Percentiles rank a stretch among this genome's conserved stretches.
Evolutionary conservation across 768 basidiomycete species (phyloP).

Genomic region (Cystofilobasidium capitatum): DNA sequence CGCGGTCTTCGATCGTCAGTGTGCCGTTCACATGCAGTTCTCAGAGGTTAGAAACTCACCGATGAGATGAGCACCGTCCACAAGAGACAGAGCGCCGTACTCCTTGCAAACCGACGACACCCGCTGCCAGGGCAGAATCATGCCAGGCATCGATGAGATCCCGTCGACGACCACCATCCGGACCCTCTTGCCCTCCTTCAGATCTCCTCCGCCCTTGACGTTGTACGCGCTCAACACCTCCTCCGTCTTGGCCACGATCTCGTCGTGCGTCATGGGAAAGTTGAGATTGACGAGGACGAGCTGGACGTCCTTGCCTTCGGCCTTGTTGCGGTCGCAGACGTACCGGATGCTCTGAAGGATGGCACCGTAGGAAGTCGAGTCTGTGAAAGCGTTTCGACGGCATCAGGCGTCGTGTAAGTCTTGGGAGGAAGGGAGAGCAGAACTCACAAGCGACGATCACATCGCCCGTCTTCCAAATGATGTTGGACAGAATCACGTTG

Average conservation of each 20-base stretch:
- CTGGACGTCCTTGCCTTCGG: slow-evolving; percentile 43
- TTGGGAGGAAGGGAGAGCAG: not conserved
- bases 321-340: slow-evolving; percentile 46
- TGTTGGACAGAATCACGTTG: slow-evolving; percentile 57
- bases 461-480: slow-evolving; percentile 60
- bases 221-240: slow-evolving; percentile 20
- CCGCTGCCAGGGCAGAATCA: slow-evolving; percentile 59
- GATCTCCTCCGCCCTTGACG: not conserved
- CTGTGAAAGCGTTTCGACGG: slow-evolving; percentile 35
- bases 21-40: too few relatives aligned
- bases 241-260: slow-evolving; percentile 45
- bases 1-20: not conserved
- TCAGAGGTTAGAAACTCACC: slow-evolving; percentile 45
- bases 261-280: slow-evolving; percentile 52
- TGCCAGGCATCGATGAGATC: slow-evolving; percentile 31
- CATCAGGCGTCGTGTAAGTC: not conserved
- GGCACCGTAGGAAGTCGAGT: slow-evolving; percentile 52
- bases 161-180: slow-evolving; percentile 49
- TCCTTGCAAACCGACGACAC: slow-evolving; percentile 57
- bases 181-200: slow-evolving; percentile 35
- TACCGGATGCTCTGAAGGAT: slow-evolving; percentile 49
- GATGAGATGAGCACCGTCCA: slow-evolving; percentile 72
- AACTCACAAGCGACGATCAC: slow-evolving; percentile 52
- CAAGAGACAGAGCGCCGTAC: slow-evolving; percentile 54
- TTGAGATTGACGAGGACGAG: slow-evolving; percentile 47